Base-by-base conservation (phyloP, 768 basidiomycete genomes). In the Boletus reticulatus region DNA sequence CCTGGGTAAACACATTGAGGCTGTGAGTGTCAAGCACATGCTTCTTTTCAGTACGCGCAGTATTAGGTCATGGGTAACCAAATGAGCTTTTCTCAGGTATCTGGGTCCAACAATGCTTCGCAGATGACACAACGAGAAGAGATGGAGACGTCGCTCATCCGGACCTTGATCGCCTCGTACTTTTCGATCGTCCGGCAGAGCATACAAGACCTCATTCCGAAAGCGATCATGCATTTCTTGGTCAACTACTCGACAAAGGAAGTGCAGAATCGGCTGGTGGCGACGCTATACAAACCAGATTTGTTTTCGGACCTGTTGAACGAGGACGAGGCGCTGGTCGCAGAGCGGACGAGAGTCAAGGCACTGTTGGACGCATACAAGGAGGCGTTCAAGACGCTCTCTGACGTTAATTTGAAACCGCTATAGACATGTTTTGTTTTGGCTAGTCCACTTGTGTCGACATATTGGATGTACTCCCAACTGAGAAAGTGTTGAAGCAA, bases 151-250 rank as follows among this genome's bases (percentile, higher is more conserved):
- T 84, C 82, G 34, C 82, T 99, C 58, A 98, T 99, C 68, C 88
- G 96, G 50, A 91, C 92, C 7, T 82, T 98, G 61, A 98, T 99
- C 67, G 83, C 87, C 27, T 94, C 93, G 13, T 99, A 99, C 77
- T 99, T 99, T 75, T 78, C 84, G 56, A 98, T 99, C 67, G 90
- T 95, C 22, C 88, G 97, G 42, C 95, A 98, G 72, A 92, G 88
- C 68, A 97, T 99, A 59, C 93, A 98, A 62, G 97, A 99, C 71
- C 80, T 98, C 53, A 84, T 99, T 19, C 97, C 97, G 34, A 99
- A 99, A 74, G 94, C 95, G 20, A 89, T 97, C 76, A 98, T 98
- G 96, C 96, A 98, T 75, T 84, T 94, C 63, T 82, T 98, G 59
- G 96, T 99, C 68, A 98, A 97, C 74, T 82, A 92, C 67, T 95